Conservation (phyloP, 192 early-diverging fungal species). For the Backusella macrospora region DNA sequence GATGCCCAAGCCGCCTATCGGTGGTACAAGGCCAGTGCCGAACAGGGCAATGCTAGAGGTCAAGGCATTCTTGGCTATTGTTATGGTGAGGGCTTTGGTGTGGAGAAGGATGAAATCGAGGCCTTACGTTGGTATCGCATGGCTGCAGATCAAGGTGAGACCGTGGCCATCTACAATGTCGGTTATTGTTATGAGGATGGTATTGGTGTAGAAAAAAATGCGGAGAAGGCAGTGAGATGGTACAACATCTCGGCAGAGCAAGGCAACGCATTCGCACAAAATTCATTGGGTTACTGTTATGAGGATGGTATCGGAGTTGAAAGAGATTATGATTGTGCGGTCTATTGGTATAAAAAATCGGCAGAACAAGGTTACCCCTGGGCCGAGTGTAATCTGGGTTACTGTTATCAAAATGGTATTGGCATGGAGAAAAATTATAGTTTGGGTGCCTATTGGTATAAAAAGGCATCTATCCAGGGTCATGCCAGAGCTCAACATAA, state of each 20-base stretch:
- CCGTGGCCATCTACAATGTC: constrained; percentile 55
- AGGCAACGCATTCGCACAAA: constrained; percentile 76
- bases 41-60: constrained; percentile 61
- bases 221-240: constrained; percentile 61
- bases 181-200: constrained; percentile 62
- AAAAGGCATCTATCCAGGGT: constrained; percentile 56
- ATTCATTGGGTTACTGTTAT: constrained; percentile 78
- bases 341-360: constrained; percentile 59
- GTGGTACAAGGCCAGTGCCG: constrained; percentile 66
- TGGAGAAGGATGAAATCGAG: constrained; percentile 61
- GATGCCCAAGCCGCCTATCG: constrained; percentile 63
- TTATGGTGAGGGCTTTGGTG: constrained; percentile 74
- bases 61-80: constrained; percentile 74
- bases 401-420: constrained; percentile 67
- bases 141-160: constrained; percentile 55
- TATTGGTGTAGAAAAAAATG: constrained; percentile 53
- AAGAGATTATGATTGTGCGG: constrained; percentile 56
- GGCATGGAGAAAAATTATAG: constrained; percentile 51
- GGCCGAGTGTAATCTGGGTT: constrained; percentile 73
- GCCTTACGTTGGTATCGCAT: constrained; percentile 65
- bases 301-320: constrained; percentile 73
- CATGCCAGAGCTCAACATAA: constrained; percentile 58
- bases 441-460: constrained; percentile 61
- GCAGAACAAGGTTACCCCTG: constrained; percentile 53
- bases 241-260: constrained; percentile 60